phyloP scores from a whole-genome alignment of 2,329 filamentous ascomycete species.

The Pseudogymnoascus destructans region DNA sequence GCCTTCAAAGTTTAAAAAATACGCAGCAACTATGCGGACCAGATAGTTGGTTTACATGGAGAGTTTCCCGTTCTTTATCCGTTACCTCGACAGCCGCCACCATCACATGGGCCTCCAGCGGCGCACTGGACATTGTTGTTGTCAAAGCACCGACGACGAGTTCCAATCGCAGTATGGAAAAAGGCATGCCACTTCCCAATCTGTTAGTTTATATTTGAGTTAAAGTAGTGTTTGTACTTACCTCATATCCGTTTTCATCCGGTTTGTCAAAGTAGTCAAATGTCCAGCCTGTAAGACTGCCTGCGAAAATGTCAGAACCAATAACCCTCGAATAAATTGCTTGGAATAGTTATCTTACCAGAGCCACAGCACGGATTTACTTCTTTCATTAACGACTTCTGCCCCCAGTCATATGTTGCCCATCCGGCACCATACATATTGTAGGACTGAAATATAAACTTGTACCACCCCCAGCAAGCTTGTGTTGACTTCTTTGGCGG shows the following conservation, averaged over 20 bases:
- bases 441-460: slow-evolving; percentile 16
- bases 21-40: background rate
- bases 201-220: background rate
- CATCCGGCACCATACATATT: slow-evolving; percentile 21
- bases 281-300: slow-evolving; percentile 19
- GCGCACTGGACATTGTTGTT: slow-evolving; percentile 15
- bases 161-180: slow-evolving; percentile 14
- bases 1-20: background rate
- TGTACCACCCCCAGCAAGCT: slow-evolving; percentile 19
- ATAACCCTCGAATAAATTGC: background rate
- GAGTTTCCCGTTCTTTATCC: slow-evolving; percentile 7
- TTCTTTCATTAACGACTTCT: slow-evolving; percentile 18
- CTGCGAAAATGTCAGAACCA: background rate
- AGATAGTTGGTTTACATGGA: background rate
- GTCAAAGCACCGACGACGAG: slow-evolving; percentile 12
- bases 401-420: slow-evolving; percentile 20
- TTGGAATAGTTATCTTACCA: background rate
- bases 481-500: slow-evolving; percentile 17
- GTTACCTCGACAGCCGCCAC: slow-evolving; percentile 13
- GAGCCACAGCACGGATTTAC: slow-evolving; percentile 18
- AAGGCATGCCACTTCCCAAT: slow-evolving; percentile 12
- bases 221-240: background rate
- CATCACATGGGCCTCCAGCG: slow-evolving; percentile 13
- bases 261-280: slow-evolving; percentile 20
- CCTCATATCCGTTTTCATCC: slow-evolving; percentile 14